phyloP scores from a whole-genome alignment of 192 early-diverging fungal genomes.

The Coemansia sp. region DNA sequence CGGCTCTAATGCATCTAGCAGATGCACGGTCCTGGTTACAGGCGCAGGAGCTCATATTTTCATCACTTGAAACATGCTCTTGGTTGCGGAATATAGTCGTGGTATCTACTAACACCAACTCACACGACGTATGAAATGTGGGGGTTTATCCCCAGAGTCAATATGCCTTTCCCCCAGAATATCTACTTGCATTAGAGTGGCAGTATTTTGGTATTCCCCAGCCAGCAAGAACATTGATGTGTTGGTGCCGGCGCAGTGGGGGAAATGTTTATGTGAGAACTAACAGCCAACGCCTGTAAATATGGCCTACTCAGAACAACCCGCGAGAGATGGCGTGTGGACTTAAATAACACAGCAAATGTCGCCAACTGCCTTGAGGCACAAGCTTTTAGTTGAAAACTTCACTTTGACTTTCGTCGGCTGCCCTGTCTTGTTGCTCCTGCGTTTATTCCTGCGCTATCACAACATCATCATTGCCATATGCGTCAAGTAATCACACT shows the following conservation, averaged over 20 bases:
- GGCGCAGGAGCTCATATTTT: no score
- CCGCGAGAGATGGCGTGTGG: no score
- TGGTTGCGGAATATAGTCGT: no score
- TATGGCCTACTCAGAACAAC: no score
- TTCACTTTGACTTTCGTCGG: neutral
- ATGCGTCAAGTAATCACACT: conserved; percentile 28
- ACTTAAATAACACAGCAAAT: neutral
- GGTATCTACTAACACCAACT: no score
- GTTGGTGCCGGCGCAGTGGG: no score
- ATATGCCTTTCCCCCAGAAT: neutral
- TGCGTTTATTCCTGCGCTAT: neutral
- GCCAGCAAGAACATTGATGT: neutral
- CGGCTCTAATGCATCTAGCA: no score
- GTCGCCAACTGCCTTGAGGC: neutral
- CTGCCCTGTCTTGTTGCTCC: neutral
- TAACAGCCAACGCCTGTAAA: no score
- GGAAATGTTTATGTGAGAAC: no score
- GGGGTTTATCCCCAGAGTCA: neutral
- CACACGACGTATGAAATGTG: neutral
- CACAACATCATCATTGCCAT: neutral
- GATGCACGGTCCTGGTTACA: no score
- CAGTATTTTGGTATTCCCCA: neutral
- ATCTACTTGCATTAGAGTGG: neutral
- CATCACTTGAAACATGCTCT: no score
- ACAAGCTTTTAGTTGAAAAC: neutral